These are phyloP conservation scores for Fusarium hostae DNA, from an alignment of 2,329 filamentous ascomycete species.

Conservation along the genomic window DNA sequence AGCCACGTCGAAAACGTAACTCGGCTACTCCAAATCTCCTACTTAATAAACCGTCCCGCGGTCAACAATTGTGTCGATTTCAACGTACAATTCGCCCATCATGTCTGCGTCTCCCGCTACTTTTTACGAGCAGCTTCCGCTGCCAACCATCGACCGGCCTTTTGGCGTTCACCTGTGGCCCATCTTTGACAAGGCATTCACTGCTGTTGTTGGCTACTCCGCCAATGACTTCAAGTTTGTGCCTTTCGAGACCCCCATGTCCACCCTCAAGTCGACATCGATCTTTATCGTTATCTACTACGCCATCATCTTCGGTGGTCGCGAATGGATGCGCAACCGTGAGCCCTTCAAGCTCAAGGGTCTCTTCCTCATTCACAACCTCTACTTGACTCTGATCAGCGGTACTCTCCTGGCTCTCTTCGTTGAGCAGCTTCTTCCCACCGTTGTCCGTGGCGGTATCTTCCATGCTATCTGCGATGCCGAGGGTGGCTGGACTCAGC, in stretches of 20 bases:
- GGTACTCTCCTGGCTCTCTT: conserved; percentile 84
- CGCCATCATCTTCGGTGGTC: conserved; percentile 89
- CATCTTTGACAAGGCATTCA: conserved; percentile 89
- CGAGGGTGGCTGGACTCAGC: conserved; percentile 92
- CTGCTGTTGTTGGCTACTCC: conserved; percentile 80
- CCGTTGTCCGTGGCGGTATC: conserved; percentile 80
- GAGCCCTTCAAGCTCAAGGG: conserved; percentile 87
- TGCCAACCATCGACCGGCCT: conserved; percentile 88
- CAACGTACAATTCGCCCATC: conserved; percentile 39
- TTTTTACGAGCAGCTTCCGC: conserved; percentile 67
- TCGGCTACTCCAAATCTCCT: conserved; percentile 1
- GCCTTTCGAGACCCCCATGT: conserved; percentile 85
- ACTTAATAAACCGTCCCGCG: conserved; percentile 27
- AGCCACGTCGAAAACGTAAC: conserved; percentile 38
- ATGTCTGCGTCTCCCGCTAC: conserved; percentile 55
- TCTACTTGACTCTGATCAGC: conserved; percentile 89
- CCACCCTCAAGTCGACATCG: conserved; percentile 84
- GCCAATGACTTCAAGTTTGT: conserved; percentile 88
- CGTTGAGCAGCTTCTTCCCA: conserved; percentile 89
- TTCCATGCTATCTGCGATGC: conserved; percentile 88
- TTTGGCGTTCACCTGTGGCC: conserved; percentile 95
- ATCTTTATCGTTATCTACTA: conserved; percentile 91
- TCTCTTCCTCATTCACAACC: conserved; percentile 96
- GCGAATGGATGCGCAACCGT: conserved; percentile 90
- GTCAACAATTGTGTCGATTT: conserved; percentile 20